Evolutionary conservation across 225 moss, liverwort and hornwort species (phyloP).

Genomic region (Physcomitrium patens): DNA sequence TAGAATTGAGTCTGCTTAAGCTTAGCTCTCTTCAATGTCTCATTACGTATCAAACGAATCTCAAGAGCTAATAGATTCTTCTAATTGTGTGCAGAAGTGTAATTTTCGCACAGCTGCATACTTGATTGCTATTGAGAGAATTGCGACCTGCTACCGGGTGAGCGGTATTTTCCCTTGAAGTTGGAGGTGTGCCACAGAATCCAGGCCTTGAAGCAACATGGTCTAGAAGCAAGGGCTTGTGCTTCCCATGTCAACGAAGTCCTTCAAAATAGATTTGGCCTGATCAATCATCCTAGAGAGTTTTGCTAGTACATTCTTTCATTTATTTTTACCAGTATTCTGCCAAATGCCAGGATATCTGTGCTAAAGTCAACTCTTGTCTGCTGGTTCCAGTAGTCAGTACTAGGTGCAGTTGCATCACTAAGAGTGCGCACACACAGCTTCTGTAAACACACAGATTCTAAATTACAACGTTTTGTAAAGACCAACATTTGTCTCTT

Average conservation of each 20-base stretch:
- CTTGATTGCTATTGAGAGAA: slow-evolving; percentile 73
- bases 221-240: too few relatives aligned
- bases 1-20: too few relatives aligned
- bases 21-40: too few relatives aligned
- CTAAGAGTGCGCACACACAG: neutral
- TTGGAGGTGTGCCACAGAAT: neutral
- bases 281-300: slow-evolving; percentile 2
- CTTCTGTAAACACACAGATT: slow-evolving; percentile 5
- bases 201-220: neutral
- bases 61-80: neutral
- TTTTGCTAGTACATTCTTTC: slow-evolving; percentile 30
- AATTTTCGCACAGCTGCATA: slow-evolving; percentile 75
- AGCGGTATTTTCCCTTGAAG: slow-evolving; percentile 72
- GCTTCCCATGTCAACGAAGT: neutral
- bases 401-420: slow-evolving; percentile 8
- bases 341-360: slow-evolving; percentile 19
- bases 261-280: slow-evolving; percentile 5
- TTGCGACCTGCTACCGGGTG: slow-evolving; percentile 70
- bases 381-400: slow-evolving; percentile 11
- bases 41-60: neutral
- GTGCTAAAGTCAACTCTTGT: slow-evolving; percentile 5
- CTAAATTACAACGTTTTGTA: neutral
- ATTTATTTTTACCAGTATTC: slow-evolving; percentile 24
- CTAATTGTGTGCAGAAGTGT: slow-evolving; percentile 48
- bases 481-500: neutral